Evolutionary conservation across 768 basidiomycete species (phyloP).

Genomic region (Solioccasus polychromus): DNA sequence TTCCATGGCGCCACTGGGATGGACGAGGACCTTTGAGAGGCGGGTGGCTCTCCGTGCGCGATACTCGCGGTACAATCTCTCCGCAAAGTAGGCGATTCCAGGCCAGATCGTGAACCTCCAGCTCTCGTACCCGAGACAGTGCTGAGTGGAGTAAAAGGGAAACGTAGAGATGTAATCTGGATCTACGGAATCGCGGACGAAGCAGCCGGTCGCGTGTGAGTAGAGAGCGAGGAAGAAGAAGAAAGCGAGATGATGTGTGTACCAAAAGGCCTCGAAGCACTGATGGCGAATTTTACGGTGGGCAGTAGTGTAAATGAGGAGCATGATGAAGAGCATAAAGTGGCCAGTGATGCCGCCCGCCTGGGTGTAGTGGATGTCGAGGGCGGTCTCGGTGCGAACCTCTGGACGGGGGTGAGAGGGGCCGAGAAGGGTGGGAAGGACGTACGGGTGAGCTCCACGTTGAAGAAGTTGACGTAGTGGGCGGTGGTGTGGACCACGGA

Average conservation of each 20-base stretch:
- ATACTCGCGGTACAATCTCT: constrained; percentile 81
- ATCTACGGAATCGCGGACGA: constrained; percentile 80
- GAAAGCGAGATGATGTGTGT: constrained; percentile 92
- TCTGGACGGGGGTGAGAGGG: constrained; percentile 43
- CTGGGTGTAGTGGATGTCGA: constrained; percentile 85
- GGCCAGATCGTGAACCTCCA: constrained; percentile 95
- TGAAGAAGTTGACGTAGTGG: constrained; percentile 92
- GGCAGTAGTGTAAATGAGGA: constrained; percentile 90
- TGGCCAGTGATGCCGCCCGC: constrained; percentile 93
- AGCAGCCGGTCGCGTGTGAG: constrained; percentile 90
- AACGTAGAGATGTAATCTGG: constrained; percentile 70
- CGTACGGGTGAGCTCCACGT: constrained; percentile 84
- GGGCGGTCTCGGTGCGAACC: constrained; percentile 73
- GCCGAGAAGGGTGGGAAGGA: neutral
- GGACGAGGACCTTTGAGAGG: constrained; percentile 82
- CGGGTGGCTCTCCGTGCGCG: constrained; percentile 75
- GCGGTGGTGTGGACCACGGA: constrained; percentile 90
- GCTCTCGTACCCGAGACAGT: constrained; percentile 88
- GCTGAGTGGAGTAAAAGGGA: constrained; percentile 85
- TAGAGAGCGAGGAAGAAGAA: constrained; percentile 92
- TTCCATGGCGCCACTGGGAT: constrained; percentile 93
- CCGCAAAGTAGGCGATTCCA: constrained; percentile 84
- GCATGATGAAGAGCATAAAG: constrained; percentile 92
- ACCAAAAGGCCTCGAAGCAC: constrained; percentile 97
- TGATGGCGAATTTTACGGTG: constrained; percentile 84